phyloP scores from a whole-genome alignment of 495 filamentous ascomycete species.

The Apiosordaria backusii region DNA sequence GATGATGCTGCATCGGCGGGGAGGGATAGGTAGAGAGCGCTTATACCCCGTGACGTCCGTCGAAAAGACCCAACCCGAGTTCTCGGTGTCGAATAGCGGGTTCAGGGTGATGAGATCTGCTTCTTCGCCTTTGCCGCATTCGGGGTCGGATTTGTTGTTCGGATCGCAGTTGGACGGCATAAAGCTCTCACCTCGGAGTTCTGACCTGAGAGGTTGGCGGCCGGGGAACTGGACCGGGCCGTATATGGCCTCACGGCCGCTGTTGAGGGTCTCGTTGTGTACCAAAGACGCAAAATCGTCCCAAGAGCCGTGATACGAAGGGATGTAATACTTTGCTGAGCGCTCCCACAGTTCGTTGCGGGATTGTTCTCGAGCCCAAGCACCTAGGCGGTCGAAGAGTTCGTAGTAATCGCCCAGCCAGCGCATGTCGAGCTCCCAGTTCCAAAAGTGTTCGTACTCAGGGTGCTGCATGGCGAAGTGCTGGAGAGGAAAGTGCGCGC shows the following conservation, averaged over 20 bases:
- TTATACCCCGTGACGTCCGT: constrained; percentile 88
- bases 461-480: constrained; percentile 86
- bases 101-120: constrained; percentile 95
- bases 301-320: constrained; percentile 79
- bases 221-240: constrained; percentile 67
- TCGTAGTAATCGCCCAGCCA: constrained; percentile 94
- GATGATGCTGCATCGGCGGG: constrained; percentile 80
- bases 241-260: constrained; percentile 67
- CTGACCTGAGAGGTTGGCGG: constrained; percentile 54
- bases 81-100: constrained; percentile 83
- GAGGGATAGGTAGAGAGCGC: constrained; percentile 56
- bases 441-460: constrained; percentile 93
- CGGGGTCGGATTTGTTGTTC: constrained; percentile 5
- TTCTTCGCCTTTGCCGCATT: constrained; percentile 85
- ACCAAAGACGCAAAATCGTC: constrained; percentile 68
- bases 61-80: constrained; percentile 82
- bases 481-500: constrained; percentile 85
- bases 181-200: constrained; percentile 58
- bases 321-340: constrained; percentile 85
- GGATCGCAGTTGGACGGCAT: constrained; percentile 50
- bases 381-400: constrained; percentile 69
- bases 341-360: constrained; percentile 89
- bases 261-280: constrained; percentile 44
- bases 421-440: constrained; percentile 96
- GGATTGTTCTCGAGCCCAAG: constrained; percentile 76